Evolutionary conservation across 1,284 basidiomycete species (phyloP), one percentile per base, ranked within the genome.

Genomic region (Trichosporon asahii): DNA sequence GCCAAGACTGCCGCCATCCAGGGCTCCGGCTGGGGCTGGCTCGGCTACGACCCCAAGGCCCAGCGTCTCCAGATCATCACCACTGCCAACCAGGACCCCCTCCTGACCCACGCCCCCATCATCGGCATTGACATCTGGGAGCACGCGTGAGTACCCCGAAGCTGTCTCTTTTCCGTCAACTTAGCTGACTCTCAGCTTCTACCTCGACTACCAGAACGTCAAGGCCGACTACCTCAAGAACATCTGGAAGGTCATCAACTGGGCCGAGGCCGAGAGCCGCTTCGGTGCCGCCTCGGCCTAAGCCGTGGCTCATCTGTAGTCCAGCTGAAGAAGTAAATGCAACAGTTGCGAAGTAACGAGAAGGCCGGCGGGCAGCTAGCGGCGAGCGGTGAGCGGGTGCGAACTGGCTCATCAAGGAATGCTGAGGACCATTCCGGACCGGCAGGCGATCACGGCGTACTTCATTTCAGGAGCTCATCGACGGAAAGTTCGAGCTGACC

Each of bases 1-100:
- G 83, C 93, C 31, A 88, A 88, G 75, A 95, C 96, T n/a, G 92
- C 92, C 61, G 94, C 88, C 68, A 91, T 99, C 76, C 96, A 99
- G 85, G 97, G 96, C 63, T 95, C 92, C 74, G 97, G 96, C 23
- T 99, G 96, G 97, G 95, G 94, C 66, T 98, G 96, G 96, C 88
- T 98, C 71, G 93, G 91, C 53, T 92, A 89, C 82, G 91, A 91
- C 84, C 77, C 87, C 44, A 79, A 80, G 25, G 89, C 86, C 65
- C 90, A 91, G 85, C 90, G 88, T 83, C 89, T 98, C 60, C 94
- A 96, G 83, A 88, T 95, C 69, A 89, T 91, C 69, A 95, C 95
- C 49, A 98, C 96, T 31, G 86, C 94, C 44, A 98, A 99, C 87
- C 97, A 99, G 86, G 97, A 99, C 83, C 97, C 97, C 66, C 86